Conservation (phyloP, 2,329 filamentous ascomycete species). For the Metarhizium robertsii region DNA sequence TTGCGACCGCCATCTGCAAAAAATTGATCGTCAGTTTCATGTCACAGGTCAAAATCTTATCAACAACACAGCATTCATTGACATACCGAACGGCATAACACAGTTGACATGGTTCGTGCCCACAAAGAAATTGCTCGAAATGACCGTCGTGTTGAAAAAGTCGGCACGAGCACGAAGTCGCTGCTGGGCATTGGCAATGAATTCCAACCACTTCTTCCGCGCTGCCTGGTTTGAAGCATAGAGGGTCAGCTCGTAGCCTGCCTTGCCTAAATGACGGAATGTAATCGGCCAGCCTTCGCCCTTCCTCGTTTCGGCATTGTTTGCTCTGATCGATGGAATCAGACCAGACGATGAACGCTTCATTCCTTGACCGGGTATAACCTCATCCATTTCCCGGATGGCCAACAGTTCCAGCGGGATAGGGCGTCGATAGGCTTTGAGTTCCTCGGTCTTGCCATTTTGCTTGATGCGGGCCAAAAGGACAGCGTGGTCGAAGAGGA, state of each 20-base stretch:
- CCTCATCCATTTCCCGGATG: constrained; percentile 95
- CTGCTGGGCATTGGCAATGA: constrained; percentile 84
- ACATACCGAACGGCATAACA: constrained; percentile 77
- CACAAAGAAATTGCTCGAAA: constrained; percentile 52
- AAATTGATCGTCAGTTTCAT: constrained; percentile 4
- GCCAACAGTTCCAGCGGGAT: constrained; percentile 89
- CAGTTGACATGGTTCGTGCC: constrained; percentile 81
- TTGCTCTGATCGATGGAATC: constrained; percentile 46
- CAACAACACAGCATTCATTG: not conserved
- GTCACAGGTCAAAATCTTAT: not conserved
- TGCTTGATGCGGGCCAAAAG: constrained; percentile 85
- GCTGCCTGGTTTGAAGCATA: constrained; percentile 80
- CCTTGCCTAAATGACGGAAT: constrained; percentile 91
- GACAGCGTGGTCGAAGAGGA: constrained; percentile 93
- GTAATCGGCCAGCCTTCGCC: constrained; percentile 85
- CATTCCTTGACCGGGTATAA: constrained; percentile 71
- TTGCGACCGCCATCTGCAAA: constrained; percentile 80
- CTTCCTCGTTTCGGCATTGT: constrained; percentile 45
- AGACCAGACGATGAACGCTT: constrained; percentile 87
- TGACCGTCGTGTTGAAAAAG: constrained; percentile 70
- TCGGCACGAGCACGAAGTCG: constrained; percentile 78
- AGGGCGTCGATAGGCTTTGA: constrained; percentile 86
- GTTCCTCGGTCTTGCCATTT: constrained; percentile 86
- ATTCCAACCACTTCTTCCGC: constrained; percentile 93
- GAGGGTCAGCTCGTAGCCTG: constrained; percentile 84